Evolutionary conservation across 2,329 filamentous ascomycete species (phyloP), one percentile per base, ranked within the genome.

Genomic region (Thermoascus crustaceus): DNA sequence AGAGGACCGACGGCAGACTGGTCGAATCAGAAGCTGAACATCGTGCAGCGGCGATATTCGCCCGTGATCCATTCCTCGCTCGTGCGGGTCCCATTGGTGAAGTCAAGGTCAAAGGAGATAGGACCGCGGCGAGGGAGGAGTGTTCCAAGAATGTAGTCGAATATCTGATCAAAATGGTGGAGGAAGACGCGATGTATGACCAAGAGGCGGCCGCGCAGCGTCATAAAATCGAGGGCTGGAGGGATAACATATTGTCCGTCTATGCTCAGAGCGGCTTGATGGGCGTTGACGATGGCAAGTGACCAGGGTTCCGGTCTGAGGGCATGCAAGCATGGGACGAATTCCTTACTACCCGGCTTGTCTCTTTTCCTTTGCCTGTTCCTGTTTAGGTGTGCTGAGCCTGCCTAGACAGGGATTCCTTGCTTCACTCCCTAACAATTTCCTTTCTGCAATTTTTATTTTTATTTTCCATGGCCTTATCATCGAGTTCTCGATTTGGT

Each of bases 81-180:
- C 49, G 55, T 2, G 55, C 49, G 1, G 53, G 57, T n/a, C 42
- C 49, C 3, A 45, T 60, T 21, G 45, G 47, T 13, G 23, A 47
- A 8, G 35, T 47, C 1, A 39, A 40, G 7, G 18, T 42, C 11
- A 32, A 21, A 6, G 39, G 37, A 3, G 42, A 42, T 2, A 29
- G 37, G 5, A 21, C 24, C 0, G 22, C 13, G 3, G 52, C 45
- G 0, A 21, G 45, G 10, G 46, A 54, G 29, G 27, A 39, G 0
- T 60, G 55, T 13, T 48, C 53, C 2, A 41, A 40, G 33, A 40
- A 49, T n/a, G 42, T 54, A 7, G 43, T 52, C 6, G 31, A 47
- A n/a, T 56, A 52, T 24, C 33, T 61, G 16, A 43, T 57, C 5
- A 24, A 40, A 1, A 48, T 59, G 37, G 45, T 54, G 1, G 38